A percentile compares a stretch with the other conserved stretches of the same genome.
These are phyloP conservation scores for Wallemia ichthyophaga DNA, from an alignment of 1,284 basidiomycete genomes.

Conservation along the genomic window DNA sequence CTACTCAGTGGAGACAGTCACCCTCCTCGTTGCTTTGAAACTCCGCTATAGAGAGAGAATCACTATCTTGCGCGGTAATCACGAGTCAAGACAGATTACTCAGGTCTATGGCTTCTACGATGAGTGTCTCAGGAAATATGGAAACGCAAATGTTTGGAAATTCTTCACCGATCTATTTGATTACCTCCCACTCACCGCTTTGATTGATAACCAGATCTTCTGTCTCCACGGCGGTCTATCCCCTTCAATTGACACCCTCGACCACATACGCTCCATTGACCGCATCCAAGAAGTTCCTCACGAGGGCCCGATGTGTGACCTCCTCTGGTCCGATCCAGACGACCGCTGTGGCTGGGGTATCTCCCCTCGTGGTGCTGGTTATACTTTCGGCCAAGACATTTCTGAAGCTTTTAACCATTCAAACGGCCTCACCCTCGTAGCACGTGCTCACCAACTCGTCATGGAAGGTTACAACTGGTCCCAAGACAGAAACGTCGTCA, in stretches of 20 bases:
- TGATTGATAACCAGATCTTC: constrained; percentile 98
- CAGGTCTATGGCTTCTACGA: constrained; percentile 99
- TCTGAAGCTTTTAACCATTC: constrained; percentile 54
- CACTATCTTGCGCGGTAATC: constrained; percentile 91
- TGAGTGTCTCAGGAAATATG: constrained; percentile 97
- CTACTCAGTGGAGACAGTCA: constrained; percentile 97
- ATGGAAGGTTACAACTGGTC: constrained; percentile 70
- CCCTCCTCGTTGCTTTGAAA: constrained; percentile 90
- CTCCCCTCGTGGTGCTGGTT: constrained; percentile 90
- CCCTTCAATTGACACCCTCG: constrained; percentile 94
- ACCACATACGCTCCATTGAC: constrained; percentile 94
- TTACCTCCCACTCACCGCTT: constrained; percentile 79
- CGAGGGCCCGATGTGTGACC: constrained; percentile 96
- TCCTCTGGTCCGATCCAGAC: constrained; percentile 97
- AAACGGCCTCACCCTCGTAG: constrained; percentile 88
- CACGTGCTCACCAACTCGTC: constrained; percentile 80
- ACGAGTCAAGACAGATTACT: constrained; percentile 97
- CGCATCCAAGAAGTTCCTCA: constrained; percentile 96
- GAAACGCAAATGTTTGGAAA: constrained; percentile 97
- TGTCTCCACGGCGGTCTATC: constrained; percentile 95
- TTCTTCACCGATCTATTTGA: constrained; percentile 98
- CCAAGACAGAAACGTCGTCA: constrained; percentile 97
- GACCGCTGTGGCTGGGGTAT: constrained; percentile 99
- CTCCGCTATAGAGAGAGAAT: constrained; percentile 93
- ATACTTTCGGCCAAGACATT: constrained; percentile 98